Evolutionary conservation across 768 basidiomycete species (phyloP).

Genomic region (Pholiota conissans): DNA sequence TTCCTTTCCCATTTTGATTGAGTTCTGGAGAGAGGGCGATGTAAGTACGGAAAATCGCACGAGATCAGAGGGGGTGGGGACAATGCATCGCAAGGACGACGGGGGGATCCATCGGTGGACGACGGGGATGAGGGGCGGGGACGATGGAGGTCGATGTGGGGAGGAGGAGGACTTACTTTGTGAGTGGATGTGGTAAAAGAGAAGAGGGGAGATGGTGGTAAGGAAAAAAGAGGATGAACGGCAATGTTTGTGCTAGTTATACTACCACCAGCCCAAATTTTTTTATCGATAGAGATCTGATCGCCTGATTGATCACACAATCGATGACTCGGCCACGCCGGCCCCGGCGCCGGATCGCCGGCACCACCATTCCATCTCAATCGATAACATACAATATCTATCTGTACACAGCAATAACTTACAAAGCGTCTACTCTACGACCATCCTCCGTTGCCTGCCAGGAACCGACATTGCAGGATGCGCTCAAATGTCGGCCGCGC

Average conservation of each 20-base stretch:
- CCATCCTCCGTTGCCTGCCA: conserved; percentile 82
- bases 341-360: conserved; percentile 9
- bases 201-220: conserved; percentile 48
- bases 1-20: conserved; percentile 90
- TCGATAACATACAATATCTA: conserved; percentile 16
- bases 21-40: conserved; percentile 38
- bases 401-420: conserved; percentile 7
- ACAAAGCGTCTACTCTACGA: conserved; percentile 5
- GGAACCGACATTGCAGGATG: conserved; percentile 77
- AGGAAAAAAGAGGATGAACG: conserved; percentile 34
- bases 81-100: conserved; percentile 23
- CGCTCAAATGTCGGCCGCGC: conserved; percentile 86
- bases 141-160: conserved; percentile 11
- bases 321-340: conserved; percentile 39
- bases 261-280: conserved; percentile 50
- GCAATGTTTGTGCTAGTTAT: conserved; percentile 62
- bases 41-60: conserved; percentile 31
- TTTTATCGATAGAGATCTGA: conserved; percentile 65
- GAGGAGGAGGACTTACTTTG: conserved; percentile 34
- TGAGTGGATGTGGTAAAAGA: conserved; percentile 27
- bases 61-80: conserved; percentile 18
- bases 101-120: conserved; percentile 29
- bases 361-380: background rate
- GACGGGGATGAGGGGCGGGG: conserved; percentile 4
- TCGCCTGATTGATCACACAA: conserved; percentile 46